Base-by-base conservation (phyloP, 495 filamentous ascomycete genomes). In the Penicillium tannophilum region DNA sequence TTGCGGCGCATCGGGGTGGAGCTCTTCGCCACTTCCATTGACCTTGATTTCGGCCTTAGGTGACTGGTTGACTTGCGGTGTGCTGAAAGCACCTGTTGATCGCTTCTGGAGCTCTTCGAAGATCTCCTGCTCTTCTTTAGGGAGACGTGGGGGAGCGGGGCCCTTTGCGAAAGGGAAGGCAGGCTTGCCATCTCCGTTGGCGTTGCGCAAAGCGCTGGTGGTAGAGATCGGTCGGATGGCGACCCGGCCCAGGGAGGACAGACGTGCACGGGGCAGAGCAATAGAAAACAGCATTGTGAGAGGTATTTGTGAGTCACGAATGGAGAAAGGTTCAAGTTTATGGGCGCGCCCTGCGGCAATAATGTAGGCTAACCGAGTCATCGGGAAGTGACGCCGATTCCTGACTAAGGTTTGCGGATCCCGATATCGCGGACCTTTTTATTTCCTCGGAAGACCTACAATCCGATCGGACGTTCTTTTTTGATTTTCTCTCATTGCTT, bases 61-160 rank as follows among this genome's bases (percentile, higher is more conserved):
- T 12, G 60, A 64, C 58, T 64, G 65, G 45, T 63, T 67, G 51
- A 71, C 64, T 4, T 77, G 75, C 0, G 87, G 83, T 12, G 86
- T 89, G 67, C 84, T 88, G 73, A 92, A 91, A 12, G 89, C 88
- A 19, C 89, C 88, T 0, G 86, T 88, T 0, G 88, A 90, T 49
- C 82, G 71, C 28, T 72, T 72, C 61, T 97, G 93, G 8, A 98
- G 88, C 2, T 86, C 81, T 73, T 98, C 93, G 72, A 95, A 97
- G 52, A 96, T 87, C 70, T 91, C 90, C 78, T 98, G 93, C 64
- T 97, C 89, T 73, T 89, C 86, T 59, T 90, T 85, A 4, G 93
- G 89, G 4, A 97, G 88, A 14, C 89, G 88, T 0, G 90, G 92
- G 8, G 93, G 93, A 6, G 93, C 76, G 17, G 93, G 92, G 9